phyloP scores from a whole-genome alignment of 169 alveolate species.

The Perkinsus chesapeaki region DNA sequence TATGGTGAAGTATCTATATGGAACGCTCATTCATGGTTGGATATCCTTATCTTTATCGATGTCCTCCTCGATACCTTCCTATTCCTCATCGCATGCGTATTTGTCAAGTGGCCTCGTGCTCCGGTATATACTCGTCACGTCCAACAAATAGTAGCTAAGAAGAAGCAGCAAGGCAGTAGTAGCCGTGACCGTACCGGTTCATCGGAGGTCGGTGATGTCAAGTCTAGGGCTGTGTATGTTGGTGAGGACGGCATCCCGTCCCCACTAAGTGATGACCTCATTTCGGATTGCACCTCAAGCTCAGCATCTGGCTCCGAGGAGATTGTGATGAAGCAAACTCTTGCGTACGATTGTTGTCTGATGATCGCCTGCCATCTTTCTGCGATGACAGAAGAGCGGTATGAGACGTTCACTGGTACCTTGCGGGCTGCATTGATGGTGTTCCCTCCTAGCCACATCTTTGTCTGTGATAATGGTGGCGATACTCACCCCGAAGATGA shows the following conservation, averaged over 20 bases:
- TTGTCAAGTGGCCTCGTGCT: conserved; percentile 1
- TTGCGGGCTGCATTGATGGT: not conserved
- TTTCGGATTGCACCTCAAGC: not conserved
- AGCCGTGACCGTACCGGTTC: not conserved
- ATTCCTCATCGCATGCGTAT: not conserved
- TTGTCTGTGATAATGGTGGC: not conserved
- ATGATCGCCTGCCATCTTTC: not conserved
- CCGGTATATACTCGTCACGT: not conserved
- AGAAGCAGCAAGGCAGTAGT: not conserved
- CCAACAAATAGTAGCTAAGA: not conserved
- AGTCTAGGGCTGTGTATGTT: not conserved
- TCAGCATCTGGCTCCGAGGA: not conserved
- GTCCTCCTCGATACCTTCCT: not conserved
- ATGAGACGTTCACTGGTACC: not conserved
- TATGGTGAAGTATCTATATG: not conserved
- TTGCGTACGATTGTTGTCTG: not conserved
- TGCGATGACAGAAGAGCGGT: not conserved
- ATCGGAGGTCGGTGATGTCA: not conserved
- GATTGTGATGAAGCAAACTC: not conserved
- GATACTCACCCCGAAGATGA: not conserved
- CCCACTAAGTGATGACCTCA: not conserved
- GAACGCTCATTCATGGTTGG: not conserved
- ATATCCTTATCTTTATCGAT: not conserved
- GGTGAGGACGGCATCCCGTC: not conserved
- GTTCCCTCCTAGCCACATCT: not conserved